phyloP scores from a whole-genome alignment of 306 rosid genomes.

The Sophora flavescens region DNA sequence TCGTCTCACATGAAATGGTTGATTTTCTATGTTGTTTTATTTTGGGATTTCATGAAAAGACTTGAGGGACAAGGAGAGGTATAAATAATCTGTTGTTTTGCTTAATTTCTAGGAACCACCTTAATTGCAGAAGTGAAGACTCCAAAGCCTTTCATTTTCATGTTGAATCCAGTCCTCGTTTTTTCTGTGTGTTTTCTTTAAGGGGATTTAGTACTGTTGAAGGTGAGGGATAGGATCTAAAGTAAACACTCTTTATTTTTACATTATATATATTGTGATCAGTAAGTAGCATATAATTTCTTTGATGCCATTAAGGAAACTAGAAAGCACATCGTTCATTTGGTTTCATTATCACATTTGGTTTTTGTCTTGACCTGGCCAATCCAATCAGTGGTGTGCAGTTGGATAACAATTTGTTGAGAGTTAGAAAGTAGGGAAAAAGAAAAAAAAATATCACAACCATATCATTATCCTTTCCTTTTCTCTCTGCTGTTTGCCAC shows the following conservation, averaged over 20 bases:
- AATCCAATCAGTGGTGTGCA: conserved; percentile 48
- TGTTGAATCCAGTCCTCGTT: not conserved
- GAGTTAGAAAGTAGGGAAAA: conserved; percentile 38
- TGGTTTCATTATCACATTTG: conserved; percentile 45
- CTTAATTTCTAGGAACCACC: not conserved
- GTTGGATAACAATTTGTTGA: conserved; percentile 39
- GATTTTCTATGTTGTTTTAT: not conserved
- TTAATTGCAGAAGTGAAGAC: not conserved
- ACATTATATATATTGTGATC: not conserved
- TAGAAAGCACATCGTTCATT: conserved; percentile 38
- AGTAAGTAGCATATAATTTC: not conserved
- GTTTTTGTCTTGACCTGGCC: conserved; percentile 47
- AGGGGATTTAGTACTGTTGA: not conserved
- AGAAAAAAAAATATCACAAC: not conserved
- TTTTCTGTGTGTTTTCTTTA: conserved; percentile 7
- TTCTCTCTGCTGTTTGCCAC: conserved; percentile 27
- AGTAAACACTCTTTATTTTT: not conserved
- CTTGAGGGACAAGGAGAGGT: not conserved
- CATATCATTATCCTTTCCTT: not conserved
- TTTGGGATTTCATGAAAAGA: not conserved
- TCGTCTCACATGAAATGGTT: not conserved
- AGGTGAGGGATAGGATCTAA: conserved; percentile 5
- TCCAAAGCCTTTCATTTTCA: conserved; percentile 31
- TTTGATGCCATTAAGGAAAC: conserved; percentile 48
- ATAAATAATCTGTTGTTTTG: not conserved